These are phyloP conservation scores for Candida mattraensis DNA, from an alignment of 805 yeast species.

Conservation along the genomic window DNA sequence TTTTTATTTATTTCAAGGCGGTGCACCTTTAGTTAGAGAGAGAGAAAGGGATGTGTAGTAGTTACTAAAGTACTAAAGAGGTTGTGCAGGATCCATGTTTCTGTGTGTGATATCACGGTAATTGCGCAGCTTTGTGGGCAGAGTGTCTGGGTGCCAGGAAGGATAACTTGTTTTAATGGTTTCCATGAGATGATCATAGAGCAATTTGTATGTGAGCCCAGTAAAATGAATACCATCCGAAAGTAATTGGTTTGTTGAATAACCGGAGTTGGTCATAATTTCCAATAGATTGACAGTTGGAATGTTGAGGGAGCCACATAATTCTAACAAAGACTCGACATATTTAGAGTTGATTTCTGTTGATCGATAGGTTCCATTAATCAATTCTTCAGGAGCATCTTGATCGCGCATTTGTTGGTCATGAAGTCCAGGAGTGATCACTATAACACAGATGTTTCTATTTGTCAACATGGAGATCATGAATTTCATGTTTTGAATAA, in stretches of 20 bases:
- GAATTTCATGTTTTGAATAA: conserved; percentile 43
- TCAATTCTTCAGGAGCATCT: conserved; percentile 34
- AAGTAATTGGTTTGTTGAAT: conserved; percentile 33
- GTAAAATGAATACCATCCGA: conserved; percentile 46
- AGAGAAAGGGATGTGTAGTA: too few relatives aligned
- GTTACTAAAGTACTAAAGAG: too few relatives aligned
- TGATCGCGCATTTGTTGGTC: conserved; percentile 44
- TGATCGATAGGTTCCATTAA: conserved; percentile 44
- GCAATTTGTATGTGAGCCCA: conserved; percentile 36
- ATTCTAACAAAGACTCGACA: conserved; percentile 45
- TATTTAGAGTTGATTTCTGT: conserved; percentile 48
- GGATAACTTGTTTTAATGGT: conserved; percentile 38
- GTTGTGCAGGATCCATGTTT: too few relatives aligned
- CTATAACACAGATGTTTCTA: conserved; percentile 49
- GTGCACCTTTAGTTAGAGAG: too few relatives aligned
- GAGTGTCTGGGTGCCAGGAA: conserved; percentile 18
- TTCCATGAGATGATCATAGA: conserved; percentile 33
- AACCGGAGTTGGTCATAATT: conserved; percentile 26
- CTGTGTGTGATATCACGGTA: too few relatives aligned
- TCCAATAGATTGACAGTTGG: conserved; percentile 60
- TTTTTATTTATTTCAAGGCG: too few relatives aligned
- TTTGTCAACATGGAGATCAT: conserved; percentile 42
- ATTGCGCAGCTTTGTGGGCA: conserved; percentile 25
- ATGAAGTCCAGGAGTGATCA: conserved; percentile 64
- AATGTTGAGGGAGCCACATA: conserved; percentile 47